Evolutionary conservation across 768 basidiomycete genomes (phyloP), one percentile per base, ranked within the genome.

Genomic region (Boletus reticuloceps): DNA sequence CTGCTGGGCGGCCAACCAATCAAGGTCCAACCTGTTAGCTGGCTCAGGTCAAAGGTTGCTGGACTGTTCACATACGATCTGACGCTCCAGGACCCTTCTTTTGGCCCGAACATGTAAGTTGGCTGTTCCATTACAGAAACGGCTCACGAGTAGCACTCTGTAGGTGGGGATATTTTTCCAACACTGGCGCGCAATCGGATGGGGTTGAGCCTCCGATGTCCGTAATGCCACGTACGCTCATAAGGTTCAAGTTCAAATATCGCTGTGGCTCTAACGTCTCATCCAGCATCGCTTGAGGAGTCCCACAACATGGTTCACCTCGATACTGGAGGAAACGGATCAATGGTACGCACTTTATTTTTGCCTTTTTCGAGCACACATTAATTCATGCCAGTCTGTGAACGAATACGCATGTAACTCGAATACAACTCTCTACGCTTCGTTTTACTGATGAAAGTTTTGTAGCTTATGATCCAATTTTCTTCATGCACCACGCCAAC

Each of bases 341-440:
- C 36, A 6, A 63, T 62, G 61, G 61, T 62, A 46, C 6, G 56
- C 12, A 29, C 5, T 10, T 40, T 39, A 14, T 12, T 3, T 3
- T 42, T 17, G 1, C 19, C 32, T 37, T 47, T 3, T 19, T 11
- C 17, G 3, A 1, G 7, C 31, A 50, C 25, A 31, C 38, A 25
- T 44, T 49, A 19, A 54, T 29, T 19, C 12, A 17, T 41, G 1
- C 3, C 17, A 62, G 61, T 44, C 56, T 11, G 4, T 45, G 8
- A 58, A 61, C 32, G 63, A 61, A 48, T 64, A 64, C 41, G 62
- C 62, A 58, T 44, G 62, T 64, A 64, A 46, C 10, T 0, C 11
- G 17, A 16, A 17, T 9, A 7, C 4, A 14, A 4, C 13, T 17
- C n/a, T 54, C 29, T 3, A 13, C 27, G 27, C 7, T 14, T n/a